phyloP scores from a whole-genome alignment of 2,329 filamentous ascomycete genomes.

The Colletotrichum lindemuthianum region DNA sequence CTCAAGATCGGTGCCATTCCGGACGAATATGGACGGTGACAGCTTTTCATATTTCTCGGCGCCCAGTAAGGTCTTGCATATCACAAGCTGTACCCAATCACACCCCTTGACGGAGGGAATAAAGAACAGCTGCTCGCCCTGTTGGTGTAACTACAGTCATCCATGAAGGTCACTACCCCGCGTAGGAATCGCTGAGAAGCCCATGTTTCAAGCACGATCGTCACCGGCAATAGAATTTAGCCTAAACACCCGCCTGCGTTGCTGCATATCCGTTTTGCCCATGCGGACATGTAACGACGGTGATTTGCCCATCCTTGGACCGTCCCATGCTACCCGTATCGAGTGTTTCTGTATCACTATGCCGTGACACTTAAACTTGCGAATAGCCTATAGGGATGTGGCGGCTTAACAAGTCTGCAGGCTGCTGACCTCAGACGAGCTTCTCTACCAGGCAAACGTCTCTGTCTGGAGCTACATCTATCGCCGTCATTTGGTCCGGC shows the following conservation, averaged over 20 bases:
- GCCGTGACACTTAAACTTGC: background rate
- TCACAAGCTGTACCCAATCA: too few relatives aligned
- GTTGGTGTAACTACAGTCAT: background rate
- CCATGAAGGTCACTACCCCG: conserved; percentile 16
- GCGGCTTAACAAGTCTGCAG: conserved; percentile 1
- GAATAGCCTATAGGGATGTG: too few relatives aligned
- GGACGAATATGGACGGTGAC: conserved; percentile 4
- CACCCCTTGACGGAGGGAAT: too few relatives aligned
- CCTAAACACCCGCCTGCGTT: conserved; percentile 8
- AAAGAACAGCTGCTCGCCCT: background rate
- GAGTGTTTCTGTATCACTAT: background rate
- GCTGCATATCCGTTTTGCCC: conserved; percentile 22
- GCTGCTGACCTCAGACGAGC: background rate
- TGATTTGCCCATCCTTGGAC: background rate
- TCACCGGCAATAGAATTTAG: conserved; percentile 31
- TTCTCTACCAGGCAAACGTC: background rate
- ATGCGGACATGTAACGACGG: background rate
- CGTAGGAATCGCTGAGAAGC: conserved; percentile 1
- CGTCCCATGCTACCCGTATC: background rate
- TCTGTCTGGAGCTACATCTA: background rate
- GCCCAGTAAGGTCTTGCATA: background rate
- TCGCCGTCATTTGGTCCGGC: background rate
- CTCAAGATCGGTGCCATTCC: background rate
- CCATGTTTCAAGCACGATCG: conserved; percentile 14
- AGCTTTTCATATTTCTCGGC: background rate